Conservation (phyloP, 208 protist species). For the Wallacemonas sp. region DNA sequence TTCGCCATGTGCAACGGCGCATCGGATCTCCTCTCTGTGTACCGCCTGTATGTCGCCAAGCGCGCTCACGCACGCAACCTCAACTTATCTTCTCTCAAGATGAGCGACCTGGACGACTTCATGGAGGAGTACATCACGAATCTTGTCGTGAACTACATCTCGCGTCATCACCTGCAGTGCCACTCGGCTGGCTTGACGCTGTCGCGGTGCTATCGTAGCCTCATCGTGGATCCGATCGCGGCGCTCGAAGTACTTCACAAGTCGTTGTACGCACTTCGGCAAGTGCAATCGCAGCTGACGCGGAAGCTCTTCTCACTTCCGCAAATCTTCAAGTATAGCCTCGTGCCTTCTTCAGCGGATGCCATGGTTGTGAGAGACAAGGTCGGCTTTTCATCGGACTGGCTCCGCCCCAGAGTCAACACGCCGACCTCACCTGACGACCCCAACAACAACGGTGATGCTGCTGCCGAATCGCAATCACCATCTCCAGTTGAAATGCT, state of each 20-base stretch:
- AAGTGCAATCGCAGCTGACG: conserved; percentile 20
- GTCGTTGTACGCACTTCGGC: conserved; percentile 23
- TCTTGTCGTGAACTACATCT: conserved; percentile 3
- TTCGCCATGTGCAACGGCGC: background rate
- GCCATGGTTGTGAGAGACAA: conserved; percentile 22
- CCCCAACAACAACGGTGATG: background rate
- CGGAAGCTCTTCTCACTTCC: conserved; percentile 33
- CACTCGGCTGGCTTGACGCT: background rate
- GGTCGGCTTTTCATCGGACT: conserved; percentile 36
- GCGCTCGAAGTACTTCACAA: conserved; percentile 28
- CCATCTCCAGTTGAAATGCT: no score
- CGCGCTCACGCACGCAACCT: background rate
- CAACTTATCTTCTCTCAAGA: background rate
- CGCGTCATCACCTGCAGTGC: conserved; percentile 5
- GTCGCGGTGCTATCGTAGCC: background rate
- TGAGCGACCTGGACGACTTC: background rate
- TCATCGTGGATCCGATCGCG: background rate
- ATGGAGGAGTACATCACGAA: conserved; percentile 8
- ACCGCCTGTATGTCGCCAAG: background rate
- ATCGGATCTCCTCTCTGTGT: background rate
- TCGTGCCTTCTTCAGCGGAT: conserved; percentile 23
- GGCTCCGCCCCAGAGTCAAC: conserved; percentile 14
- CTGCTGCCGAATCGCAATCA: no score
- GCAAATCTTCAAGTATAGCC: conserved; percentile 50
- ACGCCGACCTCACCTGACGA: background rate